Evolutionary conservation across 2,329 filamentous ascomycete genomes (phyloP).

Genomic region (Bimuria novae-zelandiae): DNA sequence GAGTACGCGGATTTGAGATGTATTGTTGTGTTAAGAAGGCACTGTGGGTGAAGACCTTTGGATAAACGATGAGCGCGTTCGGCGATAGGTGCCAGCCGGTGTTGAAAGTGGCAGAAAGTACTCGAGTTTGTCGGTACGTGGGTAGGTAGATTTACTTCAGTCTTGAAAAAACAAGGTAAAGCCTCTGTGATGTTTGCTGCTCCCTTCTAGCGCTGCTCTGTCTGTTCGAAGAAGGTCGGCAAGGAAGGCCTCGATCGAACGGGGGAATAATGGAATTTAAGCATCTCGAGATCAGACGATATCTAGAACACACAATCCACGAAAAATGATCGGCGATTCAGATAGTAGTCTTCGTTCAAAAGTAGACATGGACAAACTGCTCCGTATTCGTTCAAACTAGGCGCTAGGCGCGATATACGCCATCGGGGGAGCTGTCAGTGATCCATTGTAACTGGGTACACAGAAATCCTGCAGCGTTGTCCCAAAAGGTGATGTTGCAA

Average conservation of each 20-base stretch:
- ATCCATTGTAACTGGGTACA: no score
- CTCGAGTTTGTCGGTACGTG: neutral
- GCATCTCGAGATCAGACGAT: neutral
- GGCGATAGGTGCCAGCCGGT: neutral
- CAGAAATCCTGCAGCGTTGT: neutral
- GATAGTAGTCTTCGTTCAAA: neutral
- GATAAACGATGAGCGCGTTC: constrained; percentile 10
- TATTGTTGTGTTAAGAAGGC: neutral
- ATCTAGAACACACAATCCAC: neutral
- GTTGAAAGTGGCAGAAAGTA: neutral
- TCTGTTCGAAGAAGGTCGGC: neutral
- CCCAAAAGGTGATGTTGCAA: neutral
- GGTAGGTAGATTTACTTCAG: neutral
- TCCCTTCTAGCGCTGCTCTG: neutral
- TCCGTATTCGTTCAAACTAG: neutral
- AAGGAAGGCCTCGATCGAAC: neutral
- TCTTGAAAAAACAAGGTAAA: neutral
- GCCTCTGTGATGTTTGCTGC: neutral
- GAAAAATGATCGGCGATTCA: neutral
- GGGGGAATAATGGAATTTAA: neutral
- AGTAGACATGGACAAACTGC: neutral
- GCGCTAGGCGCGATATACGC: neutral
- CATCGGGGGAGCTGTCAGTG: neutral
- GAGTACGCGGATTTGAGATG: neutral
- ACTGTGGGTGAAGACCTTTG: neutral